phyloP scores from a whole-genome alignment of 2,329 filamentous ascomycete genomes.

The Neonectria coccinea region DNA sequence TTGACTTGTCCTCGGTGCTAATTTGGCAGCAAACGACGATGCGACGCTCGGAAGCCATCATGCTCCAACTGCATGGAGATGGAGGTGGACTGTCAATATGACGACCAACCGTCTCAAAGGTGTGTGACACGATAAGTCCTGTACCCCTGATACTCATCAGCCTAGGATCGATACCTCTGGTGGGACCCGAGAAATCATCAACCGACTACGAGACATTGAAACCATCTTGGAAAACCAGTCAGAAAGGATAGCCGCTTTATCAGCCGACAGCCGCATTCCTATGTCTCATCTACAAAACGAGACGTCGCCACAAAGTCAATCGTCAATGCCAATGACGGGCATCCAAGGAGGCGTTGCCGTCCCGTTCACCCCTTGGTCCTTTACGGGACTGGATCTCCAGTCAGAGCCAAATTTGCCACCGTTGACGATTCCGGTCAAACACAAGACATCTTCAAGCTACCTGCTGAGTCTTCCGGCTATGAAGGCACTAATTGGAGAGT shows the following conservation, averaged over 20 bases:
- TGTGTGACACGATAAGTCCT: background rate
- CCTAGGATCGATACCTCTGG: constrained; percentile 46
- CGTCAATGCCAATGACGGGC: constrained; percentile 22
- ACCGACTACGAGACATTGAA: constrained; percentile 45
- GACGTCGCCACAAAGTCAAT: constrained; percentile 33
- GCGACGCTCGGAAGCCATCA: constrained; percentile 43
- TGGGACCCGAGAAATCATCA: constrained; percentile 46
- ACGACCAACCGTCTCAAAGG: constrained; percentile 46
- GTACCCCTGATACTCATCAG: background rate
- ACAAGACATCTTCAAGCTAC: constrained; percentile 48
- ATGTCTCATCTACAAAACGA: constrained; percentile 13
- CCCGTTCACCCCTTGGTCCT: constrained; percentile 18
- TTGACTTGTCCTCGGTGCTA: background rate
- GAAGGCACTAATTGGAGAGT: constrained; percentile 47
- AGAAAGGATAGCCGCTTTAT: constrained; percentile 32
- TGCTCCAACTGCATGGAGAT: constrained; percentile 44
- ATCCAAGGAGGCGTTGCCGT: constrained; percentile 16
- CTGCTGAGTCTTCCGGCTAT: constrained; percentile 44
- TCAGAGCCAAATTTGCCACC: constrained; percentile 37
- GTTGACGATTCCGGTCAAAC: constrained; percentile 45
- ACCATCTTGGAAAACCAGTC: constrained; percentile 38
- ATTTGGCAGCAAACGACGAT: constrained; percentile 44
- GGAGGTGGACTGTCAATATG: constrained; percentile 45
- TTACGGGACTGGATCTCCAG: constrained; percentile 6
- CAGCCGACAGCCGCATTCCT: constrained; percentile 2